Evolutionary conservation across 1,284 basidiomycete genomes (phyloP).

Genomic region (Cerioporus squamosus): DNA sequence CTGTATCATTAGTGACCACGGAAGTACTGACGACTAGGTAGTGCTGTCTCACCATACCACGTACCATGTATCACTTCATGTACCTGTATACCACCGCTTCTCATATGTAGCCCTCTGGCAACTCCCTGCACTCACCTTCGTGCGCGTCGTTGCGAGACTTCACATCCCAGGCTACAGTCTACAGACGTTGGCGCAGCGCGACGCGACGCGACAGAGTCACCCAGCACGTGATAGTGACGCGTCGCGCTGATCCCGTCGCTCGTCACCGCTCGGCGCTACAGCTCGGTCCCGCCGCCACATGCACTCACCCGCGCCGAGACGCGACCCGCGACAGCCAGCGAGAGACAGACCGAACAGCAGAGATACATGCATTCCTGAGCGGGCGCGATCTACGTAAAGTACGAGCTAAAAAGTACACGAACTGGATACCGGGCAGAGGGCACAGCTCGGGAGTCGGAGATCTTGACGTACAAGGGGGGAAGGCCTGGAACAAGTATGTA

Average conservation of each 20-base stretch:
- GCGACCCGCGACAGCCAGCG: too few species aligned
- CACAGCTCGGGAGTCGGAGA: background rate
- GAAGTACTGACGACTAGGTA: too few species aligned
- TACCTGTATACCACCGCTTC: too few species aligned
- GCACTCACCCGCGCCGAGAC: background rate
- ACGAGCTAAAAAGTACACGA: background rate
- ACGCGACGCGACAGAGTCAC: background rate
- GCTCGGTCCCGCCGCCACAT: background rate
- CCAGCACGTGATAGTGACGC: conserved; percentile 4
- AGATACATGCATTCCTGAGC: background rate
- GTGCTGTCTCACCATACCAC: too few species aligned
- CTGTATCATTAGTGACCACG: too few species aligned
- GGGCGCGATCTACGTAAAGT: background rate
- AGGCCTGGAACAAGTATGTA: background rate
- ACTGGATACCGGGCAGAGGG: background rate
- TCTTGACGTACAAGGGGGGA: too few species aligned
- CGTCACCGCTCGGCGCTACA: background rate
- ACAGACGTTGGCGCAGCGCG: background rate
- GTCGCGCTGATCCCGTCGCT: background rate
- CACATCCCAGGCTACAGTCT: too few species aligned
- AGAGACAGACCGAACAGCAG: background rate
- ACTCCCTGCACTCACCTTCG: too few species aligned
- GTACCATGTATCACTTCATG: too few species aligned
- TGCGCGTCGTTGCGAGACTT: too few species aligned
- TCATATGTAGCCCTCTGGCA: too few species aligned